Base-by-base conservation (phyloP, 2,329 filamentous ascomycete genomes). In the Penicillium sp. region DNA sequence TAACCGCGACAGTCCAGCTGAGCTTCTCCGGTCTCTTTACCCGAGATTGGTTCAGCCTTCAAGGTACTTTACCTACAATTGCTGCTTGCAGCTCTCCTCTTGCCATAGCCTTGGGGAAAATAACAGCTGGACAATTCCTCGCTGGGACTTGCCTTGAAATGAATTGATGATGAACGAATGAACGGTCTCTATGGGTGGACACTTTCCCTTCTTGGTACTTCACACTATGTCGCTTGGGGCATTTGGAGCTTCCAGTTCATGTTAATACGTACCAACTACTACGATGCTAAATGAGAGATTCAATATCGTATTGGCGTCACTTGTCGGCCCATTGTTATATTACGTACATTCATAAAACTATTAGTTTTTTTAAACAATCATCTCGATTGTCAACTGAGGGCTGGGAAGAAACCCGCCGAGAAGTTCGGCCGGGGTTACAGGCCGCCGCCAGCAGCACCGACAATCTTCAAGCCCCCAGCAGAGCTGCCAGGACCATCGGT, bases 391-490 rank as follows among this genome's bases (percentile, higher is more conserved):
- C 18, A 13, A 37, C 9, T 12, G 11, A 16, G 25, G 11, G 35
- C 22, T 25, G 29, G 27, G 11, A 11, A 14, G 34, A 49, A 13
- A 10, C 10, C 7, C 13, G 16, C 9, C 8, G 22, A 40, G 19
- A 49, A 13, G 13, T 13, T 4, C 11, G 16, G 6, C n/a, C n/a
- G n/a, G n/a, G n/a, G n/a, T 44, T 42, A 71, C 34, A 71, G 49
- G 18, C 60, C 60, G 16, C 71, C 72, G 42, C 72, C 73, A 34
- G 65, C 73, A 42, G 72, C 74, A 35, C 75, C 75, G 22, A 77
- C 67, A 59, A 77, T 77, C 61, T 70, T 75, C 60, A 77, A 60
- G 4, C 74, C 74, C 3, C 68, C 71, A 19, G 69, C 66, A 36
- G 61, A 63, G 49, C 63, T 65, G 29, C 70, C 70, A 12, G 63